phyloP scores from a whole-genome alignment of 208 protist genomes.

The Acanthamoeba culbertsoni region DNA sequence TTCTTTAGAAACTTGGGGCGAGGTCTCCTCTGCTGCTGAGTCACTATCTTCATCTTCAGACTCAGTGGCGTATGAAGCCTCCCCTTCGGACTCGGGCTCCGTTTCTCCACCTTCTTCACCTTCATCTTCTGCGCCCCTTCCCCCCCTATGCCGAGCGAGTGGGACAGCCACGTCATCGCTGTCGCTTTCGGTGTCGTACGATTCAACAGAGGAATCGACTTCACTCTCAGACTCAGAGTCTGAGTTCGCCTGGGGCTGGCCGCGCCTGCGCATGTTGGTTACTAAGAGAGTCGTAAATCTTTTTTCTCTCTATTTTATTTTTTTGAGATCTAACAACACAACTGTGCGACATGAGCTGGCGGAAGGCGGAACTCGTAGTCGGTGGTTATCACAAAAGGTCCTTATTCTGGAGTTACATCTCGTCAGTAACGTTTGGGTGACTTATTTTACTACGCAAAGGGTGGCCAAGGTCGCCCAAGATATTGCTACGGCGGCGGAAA shows the following conservation, averaged over 20 bases:
- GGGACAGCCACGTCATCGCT: not conserved
- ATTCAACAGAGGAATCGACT: not conserved
- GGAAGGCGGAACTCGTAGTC: not conserved
- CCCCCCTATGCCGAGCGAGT: not conserved
- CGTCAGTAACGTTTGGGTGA: not conserved
- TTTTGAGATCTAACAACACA: not conserved
- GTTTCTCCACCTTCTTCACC: not conserved
- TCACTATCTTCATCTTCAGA: not conserved
- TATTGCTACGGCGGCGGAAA: conserved; percentile 1
- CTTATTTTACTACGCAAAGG: not conserved
- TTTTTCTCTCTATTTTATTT: not conserved
- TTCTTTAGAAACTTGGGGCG: no score
- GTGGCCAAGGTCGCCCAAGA: conserved; percentile 41
- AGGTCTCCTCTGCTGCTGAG: not conserved
- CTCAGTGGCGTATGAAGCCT: not conserved
- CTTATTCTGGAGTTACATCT: not conserved
- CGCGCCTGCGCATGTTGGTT: not conserved
- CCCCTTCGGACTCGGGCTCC: not conserved
- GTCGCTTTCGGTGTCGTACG: not conserved
- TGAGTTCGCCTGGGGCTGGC: not conserved
- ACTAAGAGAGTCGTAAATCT: not conserved
- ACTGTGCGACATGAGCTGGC: not conserved
- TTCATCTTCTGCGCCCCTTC: not conserved
- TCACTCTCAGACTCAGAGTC: not conserved
- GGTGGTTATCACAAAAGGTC: not conserved